Evolutionary conservation across 495 filamentous ascomycete species (phyloP), one percentile per base, ranked within the genome.

Genomic region (Lentithecium fluviatile): DNA sequence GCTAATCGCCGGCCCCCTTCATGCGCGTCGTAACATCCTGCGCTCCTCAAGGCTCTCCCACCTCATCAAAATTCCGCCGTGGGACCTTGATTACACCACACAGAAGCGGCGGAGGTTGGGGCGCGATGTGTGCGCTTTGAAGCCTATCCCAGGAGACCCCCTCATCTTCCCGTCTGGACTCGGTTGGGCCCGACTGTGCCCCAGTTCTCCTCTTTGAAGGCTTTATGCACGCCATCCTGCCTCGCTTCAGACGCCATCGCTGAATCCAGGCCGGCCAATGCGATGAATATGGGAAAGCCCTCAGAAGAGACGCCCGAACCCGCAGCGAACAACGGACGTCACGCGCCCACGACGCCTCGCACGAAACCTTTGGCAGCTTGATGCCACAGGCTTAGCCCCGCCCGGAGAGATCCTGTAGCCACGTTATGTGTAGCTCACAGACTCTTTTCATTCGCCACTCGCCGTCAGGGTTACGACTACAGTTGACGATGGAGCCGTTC

Each of bases 201-300:
- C 62, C 37, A 46, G 23, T 45, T 43, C 45, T 59, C 59, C 43
- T 62, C 64, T 67, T 67, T 67, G 38, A 60, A 52, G 15, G 62
- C 58, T 58, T 53, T 56, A 56, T 60, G 64, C 54, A 67, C 64
- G 64, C 64, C 64, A 67, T 67, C 54, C 53, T 57, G 52, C 52
- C 52, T 67, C 64, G 64, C 64, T 67, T 67, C 51, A 58, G 40
- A 52, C 57, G 64, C 64, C 59, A 62, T 62, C 63, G 24, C 52
- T 45, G 45, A 43, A 54, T 37, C 64, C 60, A 36, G 51, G 51
- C 46, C 64, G 26, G 59, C 54, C 64, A 49, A 51, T 67, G 63
- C 57, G 24, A 53, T 40, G 49, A 59, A 54, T 52, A 52, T 42
- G 36, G 38, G 37, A 45, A 62, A 50, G 48, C 58, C 47, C 57